A percentile compares a stretch with the other conserved stretches of the same genome.
phyloP scores from a whole-genome alignment of 1,284 basidiomycete genomes.

The Grifola frondosa region DNA sequence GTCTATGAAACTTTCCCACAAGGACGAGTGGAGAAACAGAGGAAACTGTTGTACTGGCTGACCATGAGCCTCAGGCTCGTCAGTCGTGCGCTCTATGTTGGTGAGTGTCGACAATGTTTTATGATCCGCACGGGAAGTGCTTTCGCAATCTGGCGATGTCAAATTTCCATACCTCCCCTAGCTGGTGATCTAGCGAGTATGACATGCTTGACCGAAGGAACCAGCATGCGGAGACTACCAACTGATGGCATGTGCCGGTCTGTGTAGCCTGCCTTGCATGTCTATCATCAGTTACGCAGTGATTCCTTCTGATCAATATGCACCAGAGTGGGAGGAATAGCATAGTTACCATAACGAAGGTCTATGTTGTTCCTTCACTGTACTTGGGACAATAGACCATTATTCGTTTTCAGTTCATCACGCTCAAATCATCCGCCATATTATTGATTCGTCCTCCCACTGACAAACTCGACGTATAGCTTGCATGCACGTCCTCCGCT shows the following conservation, averaged over 20 bases:
- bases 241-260: no score
- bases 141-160: not conserved
- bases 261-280: no score
- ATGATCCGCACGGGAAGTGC: not conserved
- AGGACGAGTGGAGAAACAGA: constrained; percentile 48
- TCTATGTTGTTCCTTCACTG: constrained; percentile 4
- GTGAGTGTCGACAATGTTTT: constrained; percentile 35
- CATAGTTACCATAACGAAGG: not conserved
- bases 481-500: constrained; percentile 76
- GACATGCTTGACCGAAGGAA: no score
- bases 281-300: no score
- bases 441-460: not conserved
- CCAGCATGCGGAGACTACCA: no score
- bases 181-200: no score
- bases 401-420: no score
- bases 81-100: constrained; percentile 62
- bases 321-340: not conserved
- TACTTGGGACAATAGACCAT: constrained; percentile 3
- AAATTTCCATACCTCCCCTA: no score
- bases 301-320: no score
- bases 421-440: not conserved
- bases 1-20: constrained; percentile 60
- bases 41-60: constrained; percentile 70
- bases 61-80: constrained; percentile 61
- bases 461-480: constrained; percentile 41